Conservation (phyloP, 2,329 filamentous ascomycete genomes). For the Penicillium expansum region DNA sequence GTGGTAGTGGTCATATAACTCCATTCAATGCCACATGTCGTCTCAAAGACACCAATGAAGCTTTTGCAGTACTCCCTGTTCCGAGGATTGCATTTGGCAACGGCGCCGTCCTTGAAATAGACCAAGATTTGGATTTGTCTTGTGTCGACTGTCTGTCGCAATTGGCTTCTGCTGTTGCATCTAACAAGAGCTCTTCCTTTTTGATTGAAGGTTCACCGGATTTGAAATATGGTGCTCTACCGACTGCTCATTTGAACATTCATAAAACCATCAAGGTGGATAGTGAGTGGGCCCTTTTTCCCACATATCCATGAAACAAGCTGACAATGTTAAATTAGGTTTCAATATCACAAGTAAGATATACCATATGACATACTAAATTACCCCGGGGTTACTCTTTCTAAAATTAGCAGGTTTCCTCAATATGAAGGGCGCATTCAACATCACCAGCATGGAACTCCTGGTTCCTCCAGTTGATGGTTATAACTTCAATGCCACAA, state of each 20-base stretch:
- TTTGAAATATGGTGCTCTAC: constrained; percentile 21
- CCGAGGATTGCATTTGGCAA: constrained; percentile 18
- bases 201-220: constrained; percentile 20
- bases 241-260: constrained; percentile 26
- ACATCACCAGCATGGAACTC: constrained; percentile 23
- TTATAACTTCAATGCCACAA: constrained; percentile 29
- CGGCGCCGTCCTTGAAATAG: constrained; percentile 16
- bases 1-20: constrained; percentile 23
- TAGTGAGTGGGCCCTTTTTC: constrained; percentile 11
- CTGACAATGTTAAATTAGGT: constrained; percentile 8
- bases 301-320: neutral
- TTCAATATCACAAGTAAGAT: constrained; percentile 24
- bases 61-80: constrained; percentile 21
- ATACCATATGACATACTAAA: no score
- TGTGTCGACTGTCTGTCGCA: constrained; percentile 26
- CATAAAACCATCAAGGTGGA: constrained; percentile 24
- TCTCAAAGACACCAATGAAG: constrained; percentile 9
- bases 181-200: constrained; percentile 18
- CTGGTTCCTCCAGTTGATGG: constrained; percentile 18
- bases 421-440: constrained; percentile 20
- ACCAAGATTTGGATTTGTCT: constrained; percentile 25
- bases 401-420: constrained; percentile 20
- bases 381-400: neutral
- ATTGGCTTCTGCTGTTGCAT: constrained; percentile 17
- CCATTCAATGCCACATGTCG: constrained; percentile 24